Conservation (phyloP, 1,284 basidiomycete genomes). For the Inonotus hispidus region DNA sequence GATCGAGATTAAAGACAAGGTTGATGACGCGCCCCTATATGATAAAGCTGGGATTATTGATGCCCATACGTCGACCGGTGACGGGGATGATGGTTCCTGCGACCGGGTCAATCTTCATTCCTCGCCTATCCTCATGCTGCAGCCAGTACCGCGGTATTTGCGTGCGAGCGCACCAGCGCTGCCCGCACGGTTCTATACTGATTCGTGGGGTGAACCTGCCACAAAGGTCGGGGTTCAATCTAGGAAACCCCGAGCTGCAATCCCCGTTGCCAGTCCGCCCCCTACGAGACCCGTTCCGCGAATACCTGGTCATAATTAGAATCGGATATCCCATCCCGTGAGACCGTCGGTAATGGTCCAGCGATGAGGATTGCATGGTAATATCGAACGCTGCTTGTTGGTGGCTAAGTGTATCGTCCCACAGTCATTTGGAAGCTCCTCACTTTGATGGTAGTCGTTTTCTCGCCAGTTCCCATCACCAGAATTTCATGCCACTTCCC, state of each 20-base stretch:
- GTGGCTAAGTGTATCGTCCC: too few relatives aligned
- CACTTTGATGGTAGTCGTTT: too few relatives aligned
- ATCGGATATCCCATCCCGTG: background rate
- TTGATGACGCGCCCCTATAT: background rate
- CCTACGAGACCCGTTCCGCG: background rate
- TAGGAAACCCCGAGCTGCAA: background rate
- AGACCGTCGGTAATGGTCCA: background rate
- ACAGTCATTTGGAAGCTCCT: too few relatives aligned
- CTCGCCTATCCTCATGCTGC: background rate
- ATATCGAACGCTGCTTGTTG: background rate
- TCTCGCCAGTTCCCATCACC: too few relatives aligned
- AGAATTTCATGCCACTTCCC: too few relatives aligned
- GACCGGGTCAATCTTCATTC: background rate
- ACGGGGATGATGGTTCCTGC: background rate
- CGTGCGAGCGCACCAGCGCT: background rate
- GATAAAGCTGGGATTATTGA: background rate
- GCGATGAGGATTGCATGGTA: background rate
- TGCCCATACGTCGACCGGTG: background rate
- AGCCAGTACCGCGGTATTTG: background rate
- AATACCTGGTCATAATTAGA: background rate
- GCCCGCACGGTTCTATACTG: background rate
- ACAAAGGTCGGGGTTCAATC: background rate
- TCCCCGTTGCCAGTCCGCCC: background rate
- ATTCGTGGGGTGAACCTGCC: background rate
- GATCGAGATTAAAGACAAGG: background rate